A percentile compares a stretch with the other conserved stretches of the same genome.
phyloP scores from a whole-genome alignment of 495 filamentous ascomycete species.

The Thermochaetoides thermophila region DNA sequence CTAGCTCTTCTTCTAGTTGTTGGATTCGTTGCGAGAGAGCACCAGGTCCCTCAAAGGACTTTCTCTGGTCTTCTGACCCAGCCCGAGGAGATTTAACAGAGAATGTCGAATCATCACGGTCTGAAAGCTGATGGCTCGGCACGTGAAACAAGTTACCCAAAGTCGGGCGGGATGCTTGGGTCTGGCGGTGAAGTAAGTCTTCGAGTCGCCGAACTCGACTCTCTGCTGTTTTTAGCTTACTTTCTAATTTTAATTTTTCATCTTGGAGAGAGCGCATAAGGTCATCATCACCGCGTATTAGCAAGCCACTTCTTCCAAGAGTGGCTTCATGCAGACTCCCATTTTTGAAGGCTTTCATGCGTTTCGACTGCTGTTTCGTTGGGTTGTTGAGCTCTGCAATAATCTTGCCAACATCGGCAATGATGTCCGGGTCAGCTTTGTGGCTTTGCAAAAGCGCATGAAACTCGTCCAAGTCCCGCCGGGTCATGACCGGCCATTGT shows the following conservation, averaged over 20 bases:
- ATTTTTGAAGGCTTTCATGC: conserved; percentile 86
- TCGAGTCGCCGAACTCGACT: conserved; percentile 85
- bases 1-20: conserved; percentile 69
- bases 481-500: conserved; percentile 53
- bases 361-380: conserved; percentile 57
- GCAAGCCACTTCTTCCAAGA: conserved; percentile 61
- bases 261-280: conserved; percentile 50
- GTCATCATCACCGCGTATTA: conserved; percentile 72
- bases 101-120: conserved; percentile 26
- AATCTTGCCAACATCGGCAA: conserved; percentile 40
- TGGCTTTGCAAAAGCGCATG: conserved; percentile 42
- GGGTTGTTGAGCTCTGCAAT: conserved; percentile 53
- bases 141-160: conserved; percentile 49
- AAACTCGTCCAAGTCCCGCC: conserved; percentile 52
- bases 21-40: conserved; percentile 43
- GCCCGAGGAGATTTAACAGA: conserved; percentile 24
- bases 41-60: conserved; percentile 24
- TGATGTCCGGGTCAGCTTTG: conserved; percentile 30
- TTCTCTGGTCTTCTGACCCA: conserved; percentile 20
- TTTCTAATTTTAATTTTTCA: conserved; percentile 67
- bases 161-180: conserved; percentile 52
- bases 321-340: conserved; percentile 82
- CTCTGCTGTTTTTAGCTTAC: conserved; percentile 71
- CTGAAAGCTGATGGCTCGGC: conserved; percentile 22
- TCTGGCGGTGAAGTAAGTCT: conserved; percentile 81